Base-by-base conservation (phyloP, 805 yeast species). In the Ascoidea asiatica region DNA sequence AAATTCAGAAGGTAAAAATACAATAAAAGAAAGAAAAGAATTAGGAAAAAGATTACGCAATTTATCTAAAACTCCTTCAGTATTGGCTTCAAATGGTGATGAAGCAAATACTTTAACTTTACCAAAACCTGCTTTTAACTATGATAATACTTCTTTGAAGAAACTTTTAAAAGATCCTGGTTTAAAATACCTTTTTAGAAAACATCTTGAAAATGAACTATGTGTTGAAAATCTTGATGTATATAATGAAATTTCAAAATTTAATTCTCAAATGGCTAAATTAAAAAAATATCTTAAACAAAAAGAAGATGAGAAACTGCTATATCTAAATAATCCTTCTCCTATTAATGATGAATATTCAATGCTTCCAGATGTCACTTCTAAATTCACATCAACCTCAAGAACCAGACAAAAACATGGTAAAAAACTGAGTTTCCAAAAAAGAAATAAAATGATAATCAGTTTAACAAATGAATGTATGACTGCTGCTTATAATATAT, bases 201-300 rank as follows among this genome's bases (percentile, higher is more conserved):
- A 65, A n/a, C 87, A 83, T 56, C 57, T 87, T 43, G 75, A 72
- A 42, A 70, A 67, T 23, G 81, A 77, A 43, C 67, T 70, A 45
- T 86, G 95, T 55, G 72, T 72, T 2, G 96, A 87, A 55, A 87
- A 85, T 53, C 57, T 84, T n/a, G 79, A 80, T 49, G 86, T 81
- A 3, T 84, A 75, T 56, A 59, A 71, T 43, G 83, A 77, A 46
- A 69, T 84, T 42, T 65, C 65, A 41, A 70, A 70, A 42, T 73
- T 79, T 48, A 65, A 67, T 11, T 71, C 68, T 49, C 71, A 69
- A 50, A 61, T 74, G 60, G 55, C 59, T 1, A 53, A 65, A 1
- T 52, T 79, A 45, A 66, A 66, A 40, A 69, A 40, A 13, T 21
- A 21, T 21, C 22, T 40, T 19, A 21, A 40, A 17, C 18, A 19